A percentile compares a stretch with the other conserved stretches of the same genome.
Evolutionary conservation across 768 basidiomycete species (phyloP).

Genomic region (Pulveroboletus ravenelii): DNA sequence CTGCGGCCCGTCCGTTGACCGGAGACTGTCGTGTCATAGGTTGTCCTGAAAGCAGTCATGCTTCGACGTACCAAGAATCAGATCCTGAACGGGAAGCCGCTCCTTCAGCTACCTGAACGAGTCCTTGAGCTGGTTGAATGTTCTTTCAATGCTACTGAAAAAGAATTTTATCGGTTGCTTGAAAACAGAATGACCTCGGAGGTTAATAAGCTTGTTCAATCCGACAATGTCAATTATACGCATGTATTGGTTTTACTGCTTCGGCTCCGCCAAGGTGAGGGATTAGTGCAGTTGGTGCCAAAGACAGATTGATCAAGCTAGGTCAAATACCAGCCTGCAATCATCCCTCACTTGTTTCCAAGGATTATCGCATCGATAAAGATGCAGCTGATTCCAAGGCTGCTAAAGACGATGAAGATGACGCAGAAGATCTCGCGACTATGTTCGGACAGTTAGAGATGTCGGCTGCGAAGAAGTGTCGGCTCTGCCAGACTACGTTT

Average conservation of each 20-base stretch:
- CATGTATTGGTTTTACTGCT: constrained; percentile 68
- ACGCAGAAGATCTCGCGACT: constrained; percentile 70
- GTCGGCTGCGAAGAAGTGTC: constrained; percentile 56
- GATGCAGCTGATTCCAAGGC: constrained; percentile 72
- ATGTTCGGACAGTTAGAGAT: constrained; percentile 71
- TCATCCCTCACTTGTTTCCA: constrained; percentile 78
- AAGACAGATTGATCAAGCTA: background rate
- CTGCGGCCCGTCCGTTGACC: background rate
- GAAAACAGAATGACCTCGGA: constrained; percentile 61
- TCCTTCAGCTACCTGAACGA: constrained; percentile 77
- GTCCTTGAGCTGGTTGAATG: constrained; percentile 69
- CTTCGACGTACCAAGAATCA: constrained; percentile 80
- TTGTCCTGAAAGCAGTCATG: constrained; percentile 84
- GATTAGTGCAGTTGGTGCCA: background rate
- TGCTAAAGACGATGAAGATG: constrained; percentile 47
- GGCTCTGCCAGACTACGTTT: constrained; percentile 70
- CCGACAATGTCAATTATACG: constrained; percentile 57
- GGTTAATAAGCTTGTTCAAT: constrained; percentile 62
- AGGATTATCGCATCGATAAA: constrained; percentile 66
- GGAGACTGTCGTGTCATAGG: constrained; percentile 34
- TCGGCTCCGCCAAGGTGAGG: constrained; percentile 81
- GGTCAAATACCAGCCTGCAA: constrained; percentile 63
- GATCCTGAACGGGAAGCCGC: constrained; percentile 67
- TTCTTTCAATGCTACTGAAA: constrained; percentile 71
- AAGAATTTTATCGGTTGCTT: constrained; percentile 71